Evolutionary conservation across 2,329 filamentous ascomycete genomes (phyloP).

Genomic region (Grosmannia penicillata): DNA sequence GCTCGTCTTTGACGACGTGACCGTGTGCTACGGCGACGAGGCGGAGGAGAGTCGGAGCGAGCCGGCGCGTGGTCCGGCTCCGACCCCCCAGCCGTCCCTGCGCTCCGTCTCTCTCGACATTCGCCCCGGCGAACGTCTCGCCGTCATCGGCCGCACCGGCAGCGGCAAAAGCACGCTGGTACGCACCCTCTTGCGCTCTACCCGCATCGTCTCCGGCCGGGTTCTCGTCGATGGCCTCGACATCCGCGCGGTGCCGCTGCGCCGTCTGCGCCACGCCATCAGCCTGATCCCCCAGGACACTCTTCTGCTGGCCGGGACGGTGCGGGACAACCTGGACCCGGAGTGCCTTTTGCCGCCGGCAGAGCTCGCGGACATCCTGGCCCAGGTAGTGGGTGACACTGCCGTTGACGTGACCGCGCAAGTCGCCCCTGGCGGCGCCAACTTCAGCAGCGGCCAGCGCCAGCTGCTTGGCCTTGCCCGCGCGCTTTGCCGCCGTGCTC

Average conservation of each 20-base stretch:
- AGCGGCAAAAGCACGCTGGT: conserved; percentile 48
- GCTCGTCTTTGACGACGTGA: background rate
- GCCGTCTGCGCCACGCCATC: conserved; percentile 20
- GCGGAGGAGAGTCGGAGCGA: background rate
- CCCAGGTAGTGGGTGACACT: conserved; percentile 13
- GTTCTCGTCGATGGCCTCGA: conserved; percentile 22
- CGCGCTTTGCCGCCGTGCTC: conserved; percentile 37
- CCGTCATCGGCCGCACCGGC: conserved; percentile 51
- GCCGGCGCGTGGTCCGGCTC: too few relatives aligned
- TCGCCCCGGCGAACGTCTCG: conserved; percentile 44
- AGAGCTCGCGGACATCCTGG: conserved; percentile 43
- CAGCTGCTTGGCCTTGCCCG: conserved; percentile 43
- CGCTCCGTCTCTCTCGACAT: conserved; percentile 14
- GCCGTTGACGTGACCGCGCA: conserved; percentile 26
- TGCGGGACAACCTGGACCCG: conserved; percentile 48
- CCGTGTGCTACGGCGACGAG: background rate
- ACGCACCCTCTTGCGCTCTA: conserved; percentile 21
- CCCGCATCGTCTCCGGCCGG: conserved; percentile 16
- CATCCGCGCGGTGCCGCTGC: conserved; percentile 17
- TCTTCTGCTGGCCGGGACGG: conserved; percentile 19
- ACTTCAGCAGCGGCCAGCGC: conserved; percentile 42
- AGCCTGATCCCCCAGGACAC: conserved; percentile 25
- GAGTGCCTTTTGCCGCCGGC: conserved; percentile 38
- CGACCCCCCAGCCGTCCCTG: too few relatives aligned
- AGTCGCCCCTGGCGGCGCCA: conserved; percentile 37